These are phyloP conservation scores for Mycosarcoma mackinlayi DNA, from an alignment of 1,284 basidiomycete genomes.

Conservation along the genomic window DNA sequence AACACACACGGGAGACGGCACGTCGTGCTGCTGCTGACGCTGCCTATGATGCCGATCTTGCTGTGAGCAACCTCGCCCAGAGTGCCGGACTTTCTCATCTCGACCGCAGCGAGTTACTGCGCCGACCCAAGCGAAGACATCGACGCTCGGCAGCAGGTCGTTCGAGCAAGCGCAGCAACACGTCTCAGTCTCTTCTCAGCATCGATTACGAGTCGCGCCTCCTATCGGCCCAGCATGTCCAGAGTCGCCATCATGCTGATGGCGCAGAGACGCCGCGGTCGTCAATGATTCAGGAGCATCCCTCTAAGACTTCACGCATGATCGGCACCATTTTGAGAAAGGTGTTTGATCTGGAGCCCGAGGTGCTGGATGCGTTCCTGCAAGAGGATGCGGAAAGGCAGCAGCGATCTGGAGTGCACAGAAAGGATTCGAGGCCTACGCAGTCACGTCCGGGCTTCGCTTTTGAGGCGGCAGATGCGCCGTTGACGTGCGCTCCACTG, in stretches of 20 bases:
- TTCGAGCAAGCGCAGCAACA: conserved; percentile 51
- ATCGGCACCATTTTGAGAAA: conserved; percentile 45
- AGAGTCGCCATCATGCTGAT: conserved; percentile 9
- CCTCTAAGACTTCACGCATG: conserved; percentile 39
- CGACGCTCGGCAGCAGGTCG: conserved; percentile 37
- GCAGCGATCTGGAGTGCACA: conserved; percentile 7
- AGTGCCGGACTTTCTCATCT: conserved; percentile 43
- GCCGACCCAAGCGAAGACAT: conserved; percentile 43
- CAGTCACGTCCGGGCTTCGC: conserved; percentile 19
- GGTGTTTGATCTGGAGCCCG: conserved; percentile 48
- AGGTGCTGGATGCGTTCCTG: conserved; percentile 49
- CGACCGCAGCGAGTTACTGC: conserved; percentile 21
- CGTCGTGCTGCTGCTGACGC: conserved; percentile 6
- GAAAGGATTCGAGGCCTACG: not conserved
- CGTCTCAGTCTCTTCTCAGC: conserved; percentile 36
- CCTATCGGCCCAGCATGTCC: not conserved
- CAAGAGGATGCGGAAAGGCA: conserved; percentile 26
- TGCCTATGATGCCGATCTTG: conserved; percentile 30
- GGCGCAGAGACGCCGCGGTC: conserved; percentile 29
- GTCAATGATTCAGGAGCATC: conserved; percentile 18
- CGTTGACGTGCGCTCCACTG: conserved; percentile 19
- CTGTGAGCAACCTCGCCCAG: conserved; percentile 39
- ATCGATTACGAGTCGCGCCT: conserved; percentile 35
- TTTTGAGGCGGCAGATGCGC: conserved; percentile 26
- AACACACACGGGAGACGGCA: conserved; percentile 1